These are phyloP conservation scores for Prunus fruticosa DNA, from an alignment of 306 rosid genomes.

Conservation along the genomic window DNA sequence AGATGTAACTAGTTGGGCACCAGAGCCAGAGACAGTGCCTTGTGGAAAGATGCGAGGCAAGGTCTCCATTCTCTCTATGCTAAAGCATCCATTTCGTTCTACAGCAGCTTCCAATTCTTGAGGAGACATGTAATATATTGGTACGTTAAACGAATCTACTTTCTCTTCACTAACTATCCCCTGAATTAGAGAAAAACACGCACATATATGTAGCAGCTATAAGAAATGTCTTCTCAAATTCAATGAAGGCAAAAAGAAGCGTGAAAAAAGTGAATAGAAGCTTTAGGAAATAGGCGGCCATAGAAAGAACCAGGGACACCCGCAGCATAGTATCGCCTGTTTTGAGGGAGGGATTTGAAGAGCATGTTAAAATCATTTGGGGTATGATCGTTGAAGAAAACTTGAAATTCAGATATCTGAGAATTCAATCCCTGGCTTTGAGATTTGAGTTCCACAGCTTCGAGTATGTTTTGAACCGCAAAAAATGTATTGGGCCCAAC, in stretches of 20 bases:
- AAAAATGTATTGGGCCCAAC: conserved; percentile 32
- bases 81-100: not conserved
- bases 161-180: not conserved
- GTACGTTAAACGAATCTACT: not conserved
- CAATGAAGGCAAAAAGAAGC: not conserved
- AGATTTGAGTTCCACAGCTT: conserved; percentile 18
- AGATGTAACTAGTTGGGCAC: not conserved
- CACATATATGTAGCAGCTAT: no score
- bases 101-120: not conserved
- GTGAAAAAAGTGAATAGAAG: conserved; percentile 5
- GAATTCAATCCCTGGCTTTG: conserved; percentile 1
- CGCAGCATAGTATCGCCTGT: not conserved
- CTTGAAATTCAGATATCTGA: conserved; percentile 25
- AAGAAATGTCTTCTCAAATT: no score
- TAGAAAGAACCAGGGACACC: conserved; percentile 9
- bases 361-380: conserved; percentile 32
- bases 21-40: no score
- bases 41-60: not conserved
- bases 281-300: not conserved
- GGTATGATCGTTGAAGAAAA: not conserved
- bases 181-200: not conserved
- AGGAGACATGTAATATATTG: not conserved
- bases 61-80: not conserved
- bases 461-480: conserved; percentile 27
- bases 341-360: conserved; percentile 27